Conservation (phyloP, 169 alveolate genomes). For the Plasmodium berghei region DNA sequence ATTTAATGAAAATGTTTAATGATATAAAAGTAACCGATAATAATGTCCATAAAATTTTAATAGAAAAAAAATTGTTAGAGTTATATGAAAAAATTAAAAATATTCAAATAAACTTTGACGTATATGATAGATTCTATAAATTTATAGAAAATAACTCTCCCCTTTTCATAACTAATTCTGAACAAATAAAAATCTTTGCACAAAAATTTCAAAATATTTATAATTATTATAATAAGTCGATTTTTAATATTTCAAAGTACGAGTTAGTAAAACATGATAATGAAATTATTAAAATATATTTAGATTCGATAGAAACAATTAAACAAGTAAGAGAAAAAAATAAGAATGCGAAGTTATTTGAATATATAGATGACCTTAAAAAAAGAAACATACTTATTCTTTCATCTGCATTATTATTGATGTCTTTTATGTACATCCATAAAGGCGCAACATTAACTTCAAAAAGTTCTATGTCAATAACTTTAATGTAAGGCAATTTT, state of each 20-base stretch:
- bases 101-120: conserved; percentile 23
- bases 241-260: conserved; percentile 40
- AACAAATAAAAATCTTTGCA: conserved; percentile 61
- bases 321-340: conserved; percentile 24
- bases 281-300: conserved; percentile 54
- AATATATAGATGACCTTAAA: conserved; percentile 71
- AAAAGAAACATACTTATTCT: conserved; percentile 66
- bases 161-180: conserved; percentile 55
- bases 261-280: conserved; percentile 72
- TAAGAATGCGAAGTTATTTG: conserved; percentile 46
- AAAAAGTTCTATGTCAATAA: conserved; percentile 54
- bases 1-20: conserved; percentile 54
- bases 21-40: conserved; percentile 25
- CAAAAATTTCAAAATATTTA: conserved; percentile 34
- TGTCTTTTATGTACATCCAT: conserved; percentile 76
- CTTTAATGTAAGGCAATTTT: conserved; percentile 30
- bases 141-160: conserved; percentile 52
- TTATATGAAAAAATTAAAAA: conserved; percentile 59
- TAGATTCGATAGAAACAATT: conserved; percentile 50
- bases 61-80: conserved; percentile 44
- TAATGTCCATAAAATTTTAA: conserved; percentile 6
- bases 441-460: conserved; percentile 75
- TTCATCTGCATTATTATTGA: conserved; percentile 42
- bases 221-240: conserved; percentile 45
- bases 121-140: conserved; percentile 68